Evolutionary conservation across 2,329 filamentous ascomycete genomes (phyloP).

Genomic region (Hypoxylon sp.): DNA sequence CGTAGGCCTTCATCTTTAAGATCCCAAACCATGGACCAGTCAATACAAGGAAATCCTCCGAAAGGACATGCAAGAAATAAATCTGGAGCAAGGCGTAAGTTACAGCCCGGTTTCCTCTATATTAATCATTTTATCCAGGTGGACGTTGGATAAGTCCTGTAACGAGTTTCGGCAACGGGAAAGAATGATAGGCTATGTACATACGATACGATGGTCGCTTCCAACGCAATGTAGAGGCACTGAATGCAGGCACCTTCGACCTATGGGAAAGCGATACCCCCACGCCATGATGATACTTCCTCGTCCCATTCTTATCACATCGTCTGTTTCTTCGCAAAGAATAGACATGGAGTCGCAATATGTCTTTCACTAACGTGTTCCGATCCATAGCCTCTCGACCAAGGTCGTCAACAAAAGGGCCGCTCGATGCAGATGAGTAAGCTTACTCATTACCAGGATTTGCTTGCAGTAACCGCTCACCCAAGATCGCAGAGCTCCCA

Average conservation of each 20-base stretch:
- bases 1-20: conserved; percentile 6
- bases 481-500: conserved; percentile 46
- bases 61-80: conserved; percentile 51
- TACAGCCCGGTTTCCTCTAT: background rate
- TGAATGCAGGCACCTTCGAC: conserved; percentile 16
- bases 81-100: conserved; percentile 52
- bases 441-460: conserved; percentile 53
- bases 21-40: conserved; percentile 45
- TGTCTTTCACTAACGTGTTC: conserved; percentile 50
- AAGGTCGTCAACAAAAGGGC: conserved; percentile 81
- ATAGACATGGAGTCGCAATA: conserved; percentile 40
- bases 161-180: conserved; percentile 8
- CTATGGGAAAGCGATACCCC: conserved; percentile 25
- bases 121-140: background rate
- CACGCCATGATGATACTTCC: conserved; percentile 19
- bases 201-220: conserved; percentile 1
- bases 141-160: background rate
- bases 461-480: conserved; percentile 45
- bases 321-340: background rate
- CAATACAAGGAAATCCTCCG: conserved; percentile 33
- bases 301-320: conserved; percentile 3
- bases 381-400: conserved; percentile 68
- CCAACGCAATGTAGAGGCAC: conserved; percentile 14
- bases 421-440: conserved; percentile 83
- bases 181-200: conserved; percentile 18